These are phyloP conservation scores for Kwoniella newhampshirensis DNA, from an alignment of 768 basidiomycete species.

Conservation along the genomic window DNA sequence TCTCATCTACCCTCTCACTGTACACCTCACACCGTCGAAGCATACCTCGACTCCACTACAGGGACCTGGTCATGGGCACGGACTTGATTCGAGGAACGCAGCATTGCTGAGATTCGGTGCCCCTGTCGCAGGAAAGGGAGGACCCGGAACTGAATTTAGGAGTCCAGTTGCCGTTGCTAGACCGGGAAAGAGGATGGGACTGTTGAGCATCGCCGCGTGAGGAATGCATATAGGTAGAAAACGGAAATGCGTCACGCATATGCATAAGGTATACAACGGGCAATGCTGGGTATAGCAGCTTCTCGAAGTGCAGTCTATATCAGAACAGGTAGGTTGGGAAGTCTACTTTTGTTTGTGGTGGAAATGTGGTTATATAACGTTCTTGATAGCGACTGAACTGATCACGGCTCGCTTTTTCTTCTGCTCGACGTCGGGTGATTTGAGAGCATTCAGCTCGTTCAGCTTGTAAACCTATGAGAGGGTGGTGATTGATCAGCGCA, in stretches of 20 bases:
- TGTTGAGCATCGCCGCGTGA: slow-evolving; percentile 38
- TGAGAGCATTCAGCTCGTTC: slow-evolving; percentile 59
- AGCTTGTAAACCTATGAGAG: slow-evolving; percentile 65
- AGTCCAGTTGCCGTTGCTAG: slow-evolving; percentile 46
- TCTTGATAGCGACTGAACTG: slow-evolving; percentile 81
- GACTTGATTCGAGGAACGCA: slow-evolving; percentile 15
- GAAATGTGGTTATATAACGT: slow-evolving; percentile 59
- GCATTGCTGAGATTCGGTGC: slow-evolving; percentile 34
- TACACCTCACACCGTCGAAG: slow-evolving; percentile 24
- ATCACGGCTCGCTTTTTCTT: slow-evolving; percentile 67
- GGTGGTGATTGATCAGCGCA: slow-evolving; percentile 19
- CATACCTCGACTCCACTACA: not conserved
- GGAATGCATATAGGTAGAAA: not conserved
- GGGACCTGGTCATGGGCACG: no score
- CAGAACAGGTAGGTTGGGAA: no score
- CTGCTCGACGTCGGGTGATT: slow-evolving; percentile 53
- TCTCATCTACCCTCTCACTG: slow-evolving; percentile 33
- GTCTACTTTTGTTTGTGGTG: no score
- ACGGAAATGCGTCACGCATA: not conserved
- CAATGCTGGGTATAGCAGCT: not conserved
- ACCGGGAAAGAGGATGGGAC: slow-evolving; percentile 48
- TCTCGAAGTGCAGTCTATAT: not conserved
- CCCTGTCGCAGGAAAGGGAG: slow-evolving; percentile 9
- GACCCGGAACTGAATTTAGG: slow-evolving; percentile 31
- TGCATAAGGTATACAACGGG: not conserved